Evolutionary conservation across 2,329 filamentous ascomycete species (phyloP), one percentile per base, ranked within the genome.

Genomic region (Trichoderma guizhouense): DNA sequence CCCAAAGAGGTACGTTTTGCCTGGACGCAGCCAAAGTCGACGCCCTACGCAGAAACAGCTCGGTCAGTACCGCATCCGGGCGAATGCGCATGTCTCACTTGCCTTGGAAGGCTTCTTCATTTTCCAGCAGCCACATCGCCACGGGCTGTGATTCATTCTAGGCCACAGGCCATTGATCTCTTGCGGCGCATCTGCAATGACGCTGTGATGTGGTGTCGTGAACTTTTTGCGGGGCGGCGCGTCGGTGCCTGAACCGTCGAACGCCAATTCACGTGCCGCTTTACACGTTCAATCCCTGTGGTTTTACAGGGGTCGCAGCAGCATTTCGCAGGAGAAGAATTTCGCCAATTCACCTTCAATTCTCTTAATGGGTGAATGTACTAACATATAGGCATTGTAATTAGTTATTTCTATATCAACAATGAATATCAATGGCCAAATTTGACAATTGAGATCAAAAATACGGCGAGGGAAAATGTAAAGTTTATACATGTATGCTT

Each of bases 1-100:
- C 71, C 95, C 95, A 79, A 97, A 93, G 24, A 97, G 87, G 80
- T 96, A 95, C 76, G 89, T 90, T 79, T 94, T 93, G 65, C 94
- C 95, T 2, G 95, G 95, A 72, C 92, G 90, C 73, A 97, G 86
- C 95, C 95, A 97, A 75, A 95, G 85, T 77, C 89, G 90, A 32
- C 81, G 80, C 64, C 81, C 82, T 84, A 58, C 43, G 26, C 39
- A 21, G 62, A 58, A 63, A 30, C 70, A 75, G 1, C 1, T 12
- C 61, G 74, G 72, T 69, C 34, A 47, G 69, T 36, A 58, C 21
- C n/a, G 62, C 57, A 36, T n/a, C 39, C 15, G 28, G 18, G 5
- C 7, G 7, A 60, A 60, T 18, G 14, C 21, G 28, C 28, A 36
- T 30, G 24, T 55, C 26, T 53, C 24, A 67, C 77, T 74, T 77